Evolutionary conservation across 805 yeast species (phyloP), one percentile per base, ranked within the genome.

Genomic region (Candida golubevii): DNA sequence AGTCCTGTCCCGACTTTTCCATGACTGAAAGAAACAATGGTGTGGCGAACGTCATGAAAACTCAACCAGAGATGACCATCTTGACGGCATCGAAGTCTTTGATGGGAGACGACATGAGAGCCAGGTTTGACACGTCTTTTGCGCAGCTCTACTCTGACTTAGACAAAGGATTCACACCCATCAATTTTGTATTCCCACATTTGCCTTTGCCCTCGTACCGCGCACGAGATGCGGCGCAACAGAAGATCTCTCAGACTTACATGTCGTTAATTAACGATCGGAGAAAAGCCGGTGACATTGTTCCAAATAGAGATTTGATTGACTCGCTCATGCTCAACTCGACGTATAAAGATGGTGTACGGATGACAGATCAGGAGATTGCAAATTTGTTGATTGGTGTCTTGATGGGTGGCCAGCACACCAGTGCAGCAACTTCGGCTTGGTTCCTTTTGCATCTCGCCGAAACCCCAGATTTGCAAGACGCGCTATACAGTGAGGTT

Each of bases 321-420:
- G 98, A 91, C 63, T 77, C 93, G 13, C 77, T 89, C 62, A 80
- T 93, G 87, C 78, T 80, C 56, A 75, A 73, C 56, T 84, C 90
- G 35, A 81, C 87, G 47, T 93, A 93, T 72, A 90, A 88, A 65
- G 98, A 93, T 62, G 99, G 99, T 57, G 82, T 83, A 39, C 76
- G 77, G 60, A 90, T 93, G 97, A 84, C 96, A 26, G 99, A 93
- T 65, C 83, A 83, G 64, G 96, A 93, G 70, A 88, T 93, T 60
- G 93, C 98, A 39, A 86, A 90, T 67, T 74, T 93, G 65, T 73
- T 89, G 65, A 91, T 93, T 66, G 99, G 98, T 66, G 85, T 93
- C 44, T 75, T 93, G 49, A 93, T 93, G 99, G 99, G 99, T 59
- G 99, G 99, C 51, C 99, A 93, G 73, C 99, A 93, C 67, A 93